Evolutionary conservation across 768 basidiomycete genomes (phyloP), one percentile per base, ranked within the genome.

Genomic region (Auriscalpium microsporum): DNA sequence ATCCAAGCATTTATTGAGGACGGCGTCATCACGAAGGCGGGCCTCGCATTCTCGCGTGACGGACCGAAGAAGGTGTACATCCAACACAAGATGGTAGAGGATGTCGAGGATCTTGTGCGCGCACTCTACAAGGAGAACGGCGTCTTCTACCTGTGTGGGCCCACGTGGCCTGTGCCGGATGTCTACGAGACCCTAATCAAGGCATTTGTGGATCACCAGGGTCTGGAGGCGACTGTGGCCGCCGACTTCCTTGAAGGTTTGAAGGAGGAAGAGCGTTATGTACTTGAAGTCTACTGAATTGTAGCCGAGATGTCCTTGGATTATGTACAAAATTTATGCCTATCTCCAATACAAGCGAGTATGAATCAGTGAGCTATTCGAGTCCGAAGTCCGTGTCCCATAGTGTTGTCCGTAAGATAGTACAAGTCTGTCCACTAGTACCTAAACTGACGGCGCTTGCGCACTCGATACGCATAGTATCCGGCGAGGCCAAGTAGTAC

Each of bases 131-230:
- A 83, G 55, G 79, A 84, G 58, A 64, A 79, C 44, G 93, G 91
- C 35, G 89, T 84, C 48, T 99, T 99, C 74, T 98, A 97, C 71
- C 77, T 99, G 46, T 97, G 96, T 68, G 95, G 95, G 28, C 96
- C 95, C 38, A 98, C 95, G 28, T 96, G 94, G 95, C 96, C 96
- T n/a, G 95, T 98, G 19, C 94, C 96, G 1, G 96, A 98, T 65
- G 93, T 99, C 6, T 95, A 90, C 64, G 87, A 95, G 70, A 90
- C 96, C 0, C 76, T 99, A 49, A 86, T 94, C 19, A 82, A 82
- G 17, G 88, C 92, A 2, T 73, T 97, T 58, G 79, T 78, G 28
- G 82, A 83, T 66, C 83, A 84, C 64, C 83, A 85, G 57, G 83
- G 83, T 14, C 74, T 81, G 67, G 78, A 82, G 11, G 72, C 75